Evolutionary conservation across 176 grass and related monocot genomes (phyloP).

Genomic region (Zoysia pacifica): DNA sequence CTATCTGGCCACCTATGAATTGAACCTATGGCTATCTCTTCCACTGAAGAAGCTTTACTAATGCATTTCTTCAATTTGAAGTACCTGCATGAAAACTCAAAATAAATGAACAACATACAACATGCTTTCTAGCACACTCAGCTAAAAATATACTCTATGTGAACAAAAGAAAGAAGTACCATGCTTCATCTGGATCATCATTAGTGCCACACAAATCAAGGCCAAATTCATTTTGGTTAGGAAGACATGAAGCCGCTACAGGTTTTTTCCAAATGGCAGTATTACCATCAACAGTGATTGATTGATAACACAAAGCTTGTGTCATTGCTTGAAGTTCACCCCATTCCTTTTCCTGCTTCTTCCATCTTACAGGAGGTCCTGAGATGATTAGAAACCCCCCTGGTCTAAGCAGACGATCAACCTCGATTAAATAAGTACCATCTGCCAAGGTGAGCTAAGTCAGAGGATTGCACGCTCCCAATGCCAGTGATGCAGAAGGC

Average conservation of each 20-base stretch:
- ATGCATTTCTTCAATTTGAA: slow-evolving; percentile 82
- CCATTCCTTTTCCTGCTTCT: slow-evolving; percentile 87
- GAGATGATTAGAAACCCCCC: slow-evolving; percentile 91
- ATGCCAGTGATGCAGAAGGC: not conserved
- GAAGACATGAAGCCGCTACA: slow-evolving; percentile 52
- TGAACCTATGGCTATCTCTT: slow-evolving; percentile 64
- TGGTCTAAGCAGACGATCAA: slow-evolving; percentile 80
- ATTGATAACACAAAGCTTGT: slow-evolving; percentile 65
- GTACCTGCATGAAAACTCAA: slow-evolving; percentile 61
- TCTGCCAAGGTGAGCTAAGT: slow-evolving; percentile 53
- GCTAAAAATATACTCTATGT: slow-evolving; percentile 11
- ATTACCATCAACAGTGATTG: slow-evolving; percentile 74
- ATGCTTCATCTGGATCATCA: slow-evolving; percentile 85
- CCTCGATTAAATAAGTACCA: slow-evolving; percentile 91
- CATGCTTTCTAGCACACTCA: not conserved
- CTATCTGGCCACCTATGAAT: slow-evolving; percentile 80
- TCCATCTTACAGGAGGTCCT: slow-evolving; percentile 75
- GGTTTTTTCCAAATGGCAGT: slow-evolving; percentile 92
- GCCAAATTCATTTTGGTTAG: slow-evolving; percentile 61
- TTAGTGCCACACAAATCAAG: slow-evolving; percentile 59
- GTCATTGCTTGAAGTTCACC: slow-evolving; percentile 58
- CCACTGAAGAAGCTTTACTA: slow-evolving; percentile 45
- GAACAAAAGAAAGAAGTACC: slow-evolving; percentile 50
- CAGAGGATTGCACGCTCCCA: slow-evolving; percentile 22
- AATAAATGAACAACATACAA: slow-evolving; percentile 28